Conservation (phyloP, 192 early-diverging fungal species). For the Lunasporangiospora selenospora region DNA sequence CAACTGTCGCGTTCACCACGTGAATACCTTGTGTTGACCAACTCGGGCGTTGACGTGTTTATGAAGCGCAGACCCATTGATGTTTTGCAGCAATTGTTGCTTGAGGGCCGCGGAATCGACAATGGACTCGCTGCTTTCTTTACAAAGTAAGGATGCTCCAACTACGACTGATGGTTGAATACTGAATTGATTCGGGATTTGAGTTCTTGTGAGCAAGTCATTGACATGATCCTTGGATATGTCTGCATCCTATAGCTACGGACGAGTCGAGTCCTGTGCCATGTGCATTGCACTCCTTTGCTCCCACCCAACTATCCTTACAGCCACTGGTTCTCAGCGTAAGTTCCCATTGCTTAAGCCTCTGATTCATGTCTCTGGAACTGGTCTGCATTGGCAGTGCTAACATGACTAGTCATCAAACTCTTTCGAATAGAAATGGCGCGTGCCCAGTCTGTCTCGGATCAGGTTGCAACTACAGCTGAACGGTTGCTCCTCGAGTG, state of each 20-base stretch:
- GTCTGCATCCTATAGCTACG: slow-evolving; percentile 65
- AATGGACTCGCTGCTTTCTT: slow-evolving; percentile 48
- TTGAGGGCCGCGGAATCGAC: slow-evolving; percentile 46
- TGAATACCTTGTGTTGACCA: slow-evolving; percentile 77
- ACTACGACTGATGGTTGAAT: background rate
- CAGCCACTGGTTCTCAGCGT: slow-evolving; percentile 30
- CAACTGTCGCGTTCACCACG: slow-evolving; percentile 63
- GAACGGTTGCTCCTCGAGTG: slow-evolving; percentile 36
- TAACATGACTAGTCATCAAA: too few species aligned
- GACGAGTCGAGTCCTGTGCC: slow-evolving; percentile 75
- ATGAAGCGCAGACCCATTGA: slow-evolving; percentile 83
- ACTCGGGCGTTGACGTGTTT: slow-evolving; percentile 71
- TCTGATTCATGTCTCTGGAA: too few species aligned
- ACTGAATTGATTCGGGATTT: too few species aligned
- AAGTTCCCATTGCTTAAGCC: slow-evolving; percentile 3
- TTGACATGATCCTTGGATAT: too few species aligned
- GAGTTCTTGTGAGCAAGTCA: too few species aligned
- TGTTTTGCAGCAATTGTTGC: slow-evolving; percentile 66
- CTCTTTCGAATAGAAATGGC: too few species aligned
- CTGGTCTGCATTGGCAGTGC: too few species aligned
- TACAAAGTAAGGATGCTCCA: slow-evolving; percentile 12
- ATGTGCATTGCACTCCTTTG: slow-evolving; percentile 86
- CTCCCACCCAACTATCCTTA: slow-evolving; percentile 24
- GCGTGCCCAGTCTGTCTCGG: too few species aligned
- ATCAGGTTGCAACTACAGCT: slow-evolving; percentile 37